phyloP scores from a whole-genome alignment of 1,284 basidiomycete species.

The Cryptococcus hybrid region DNA sequence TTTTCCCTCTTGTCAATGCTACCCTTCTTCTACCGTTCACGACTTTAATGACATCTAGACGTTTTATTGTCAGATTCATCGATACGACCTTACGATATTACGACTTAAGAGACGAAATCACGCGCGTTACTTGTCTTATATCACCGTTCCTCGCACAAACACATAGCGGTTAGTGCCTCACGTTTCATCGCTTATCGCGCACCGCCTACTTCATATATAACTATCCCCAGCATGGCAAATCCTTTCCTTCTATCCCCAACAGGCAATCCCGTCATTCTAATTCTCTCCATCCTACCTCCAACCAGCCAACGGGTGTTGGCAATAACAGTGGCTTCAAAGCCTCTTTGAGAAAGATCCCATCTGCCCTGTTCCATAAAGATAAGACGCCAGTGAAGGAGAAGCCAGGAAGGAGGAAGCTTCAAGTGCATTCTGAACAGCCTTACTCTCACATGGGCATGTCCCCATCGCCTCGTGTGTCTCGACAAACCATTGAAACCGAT shows the following conservation, averaged over 20 bases:
- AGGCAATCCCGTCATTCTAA: constrained; percentile 15
- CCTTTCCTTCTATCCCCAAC: constrained; percentile 4
- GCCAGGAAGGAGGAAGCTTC: not conserved
- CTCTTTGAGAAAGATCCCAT: constrained; percentile 37
- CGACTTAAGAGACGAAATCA: not conserved
- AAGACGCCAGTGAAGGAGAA: constrained; percentile 16
- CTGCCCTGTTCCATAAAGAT: constrained; percentile 30
- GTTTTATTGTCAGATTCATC: not conserved
- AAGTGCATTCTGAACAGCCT: constrained; percentile 2
- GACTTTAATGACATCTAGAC: not conserved
- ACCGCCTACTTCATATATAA: not conserved
- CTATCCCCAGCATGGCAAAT: not conserved
- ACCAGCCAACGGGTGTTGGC: not conserved
- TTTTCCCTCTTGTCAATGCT: not conserved
- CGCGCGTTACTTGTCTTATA: not conserved
- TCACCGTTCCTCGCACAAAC: not conserved
- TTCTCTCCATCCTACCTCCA: constrained; percentile 8
- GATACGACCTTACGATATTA: constrained; percentile 1
- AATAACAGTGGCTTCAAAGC: constrained; percentile 11
- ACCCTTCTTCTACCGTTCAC: not conserved
- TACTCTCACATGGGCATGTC: constrained; percentile 3
- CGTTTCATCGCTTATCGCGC: constrained; percentile 1
- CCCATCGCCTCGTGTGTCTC: not conserved
- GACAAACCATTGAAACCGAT: not conserved
- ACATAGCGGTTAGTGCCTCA: constrained; percentile 3